These are phyloP conservation scores for Aphanomyces cochlioides DNA, from an alignment of 352 stramenopile genomes.

Conservation along the genomic window DNA sequence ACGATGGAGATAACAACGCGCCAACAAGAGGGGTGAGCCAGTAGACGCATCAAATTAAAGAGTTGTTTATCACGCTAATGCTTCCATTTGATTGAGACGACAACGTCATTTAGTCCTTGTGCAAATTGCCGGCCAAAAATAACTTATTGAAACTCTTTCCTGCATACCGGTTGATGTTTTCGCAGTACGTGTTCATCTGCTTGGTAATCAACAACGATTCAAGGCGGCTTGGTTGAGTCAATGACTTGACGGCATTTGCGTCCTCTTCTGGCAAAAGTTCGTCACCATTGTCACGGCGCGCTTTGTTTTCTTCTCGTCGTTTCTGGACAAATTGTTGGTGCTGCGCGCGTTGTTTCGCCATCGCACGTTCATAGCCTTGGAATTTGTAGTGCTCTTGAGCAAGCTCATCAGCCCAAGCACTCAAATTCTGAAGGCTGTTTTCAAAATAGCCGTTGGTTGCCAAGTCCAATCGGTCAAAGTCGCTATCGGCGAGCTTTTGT, in stretches of 20 bases:
- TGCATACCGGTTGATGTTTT: slow-evolving; percentile 89
- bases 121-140: slow-evolving; percentile 85
- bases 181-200: slow-evolving; percentile 91
- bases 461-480: slow-evolving; percentile 96
- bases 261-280: slow-evolving; percentile 77
- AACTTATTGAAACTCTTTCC: slow-evolving; percentile 90
- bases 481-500: slow-evolving; percentile 55
- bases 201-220: slow-evolving; percentile 88
- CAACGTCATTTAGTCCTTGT: slow-evolving; percentile 42
- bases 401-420: slow-evolving; percentile 96
- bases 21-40: background rate
- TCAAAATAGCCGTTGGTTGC: slow-evolving; percentile 94
- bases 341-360: slow-evolving; percentile 77
- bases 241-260: slow-evolving; percentile 76
- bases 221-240: slow-evolving; percentile 82
- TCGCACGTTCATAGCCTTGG: slow-evolving; percentile 82
- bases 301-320: slow-evolving; percentile 88
- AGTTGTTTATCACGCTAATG: background rate
- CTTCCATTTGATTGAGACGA: background rate
- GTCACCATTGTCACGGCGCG: slow-evolving; percentile 69
- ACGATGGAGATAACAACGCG: slow-evolving; percentile 5
- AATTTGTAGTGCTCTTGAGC: slow-evolving; percentile 94
- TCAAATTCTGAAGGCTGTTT: slow-evolving; percentile 98
- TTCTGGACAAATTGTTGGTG: slow-evolving; percentile 84
- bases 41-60: slow-evolving; percentile 14